A percentile compares a stretch with the other conserved stretches of the same genome.
Conservation (phyloP, 768 basidiomycete species). For the Boletus edulis region DNA sequence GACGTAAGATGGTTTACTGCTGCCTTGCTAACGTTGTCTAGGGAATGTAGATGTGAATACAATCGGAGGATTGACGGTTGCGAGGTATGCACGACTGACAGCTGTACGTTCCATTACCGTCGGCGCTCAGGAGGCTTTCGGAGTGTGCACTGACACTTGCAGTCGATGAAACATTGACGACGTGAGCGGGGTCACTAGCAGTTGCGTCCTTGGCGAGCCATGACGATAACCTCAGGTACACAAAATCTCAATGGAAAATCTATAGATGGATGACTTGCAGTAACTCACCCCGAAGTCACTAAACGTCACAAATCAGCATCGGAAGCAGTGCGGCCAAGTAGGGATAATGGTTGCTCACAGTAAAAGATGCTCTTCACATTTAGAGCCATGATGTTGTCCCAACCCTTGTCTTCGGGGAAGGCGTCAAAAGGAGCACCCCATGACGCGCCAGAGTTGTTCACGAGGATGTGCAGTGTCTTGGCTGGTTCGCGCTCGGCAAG, state of each 20-base stretch:
- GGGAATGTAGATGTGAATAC: neutral
- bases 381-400: conserved; percentile 80
- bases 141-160: conserved; percentile 53
- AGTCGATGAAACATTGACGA: conserved; percentile 82
- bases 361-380: conserved; percentile 89
- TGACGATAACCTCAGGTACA: conserved; percentile 28
- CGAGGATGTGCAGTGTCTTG: conserved; percentile 71
- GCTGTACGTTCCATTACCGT: conserved; percentile 70
- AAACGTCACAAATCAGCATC: neutral
- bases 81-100: conserved; percentile 50
- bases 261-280: neutral
- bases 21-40: conserved; percentile 84
- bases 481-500: conserved; percentile 61
- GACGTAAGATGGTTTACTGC: conserved; percentile 83
- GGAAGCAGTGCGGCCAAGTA: neutral
- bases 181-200: conserved; percentile 63
- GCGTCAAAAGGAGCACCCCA: conserved; percentile 73
- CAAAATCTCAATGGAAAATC: neutral
- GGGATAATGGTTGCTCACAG: conserved; percentile 40
- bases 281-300: conserved; percentile 46
- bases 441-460: conserved; percentile 80
- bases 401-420: conserved; percentile 79
- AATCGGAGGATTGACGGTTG: neutral
- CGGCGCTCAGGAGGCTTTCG: conserved; percentile 46
- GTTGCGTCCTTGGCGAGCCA: conserved; percentile 67